A percentile compares a stretch with the other conserved stretches of the same genome.
phyloP scores from a whole-genome alignment of 805 yeast genomes.

The Candida pini region DNA sequence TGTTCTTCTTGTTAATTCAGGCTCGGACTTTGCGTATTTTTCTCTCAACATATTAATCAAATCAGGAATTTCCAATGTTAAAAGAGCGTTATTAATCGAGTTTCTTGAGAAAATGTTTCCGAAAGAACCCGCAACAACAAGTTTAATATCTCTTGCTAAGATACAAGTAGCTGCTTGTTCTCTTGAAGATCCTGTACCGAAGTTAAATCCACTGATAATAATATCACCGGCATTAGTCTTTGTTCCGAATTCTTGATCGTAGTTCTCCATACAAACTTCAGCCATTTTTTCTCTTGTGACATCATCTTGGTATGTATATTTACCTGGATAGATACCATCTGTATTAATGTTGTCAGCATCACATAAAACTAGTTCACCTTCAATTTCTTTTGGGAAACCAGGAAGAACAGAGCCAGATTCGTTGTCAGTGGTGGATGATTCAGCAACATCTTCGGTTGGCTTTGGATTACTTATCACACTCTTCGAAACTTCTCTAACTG shows the following conservation, averaged over 20 bases:
- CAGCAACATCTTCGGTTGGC: conserved; percentile 18
- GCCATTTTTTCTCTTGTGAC: conserved; percentile 95
- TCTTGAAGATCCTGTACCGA: conserved; percentile 97
- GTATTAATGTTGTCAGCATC: conserved; percentile 97
- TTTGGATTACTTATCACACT: conserved; percentile 29
- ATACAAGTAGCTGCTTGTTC: conserved; percentile 99
- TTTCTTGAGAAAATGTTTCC: conserved; percentile 96
- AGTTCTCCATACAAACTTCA: conserved; percentile 98
- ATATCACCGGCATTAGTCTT: conserved; percentile 85
- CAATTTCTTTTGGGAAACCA: conserved; percentile 86
- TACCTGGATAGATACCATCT: conserved; percentile 98
- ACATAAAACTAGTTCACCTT: conserved; percentile 91
- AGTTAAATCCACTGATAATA: conserved; percentile 86
- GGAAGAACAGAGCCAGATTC: conserved; percentile 67
- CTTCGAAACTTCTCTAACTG: conserved; percentile 44
- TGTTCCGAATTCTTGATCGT: conserved; percentile 79
- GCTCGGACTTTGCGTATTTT: conserved; percentile 43
- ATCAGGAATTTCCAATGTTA: conserved; percentile 90
- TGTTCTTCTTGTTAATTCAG: conserved; percentile 87
- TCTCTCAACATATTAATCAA: conserved; percentile 73
- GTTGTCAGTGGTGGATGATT: conserved; percentile 19
- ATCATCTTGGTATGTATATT: conserved; percentile 97
- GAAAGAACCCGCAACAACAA: conserved; percentile 95
- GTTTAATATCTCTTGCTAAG: conserved; percentile 84
- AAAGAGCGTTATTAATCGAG: conserved; percentile 90